Evolutionary conservation across 192 early-diverging fungal genomes (phyloP).

Genomic region (Backusella macrospora): DNA sequence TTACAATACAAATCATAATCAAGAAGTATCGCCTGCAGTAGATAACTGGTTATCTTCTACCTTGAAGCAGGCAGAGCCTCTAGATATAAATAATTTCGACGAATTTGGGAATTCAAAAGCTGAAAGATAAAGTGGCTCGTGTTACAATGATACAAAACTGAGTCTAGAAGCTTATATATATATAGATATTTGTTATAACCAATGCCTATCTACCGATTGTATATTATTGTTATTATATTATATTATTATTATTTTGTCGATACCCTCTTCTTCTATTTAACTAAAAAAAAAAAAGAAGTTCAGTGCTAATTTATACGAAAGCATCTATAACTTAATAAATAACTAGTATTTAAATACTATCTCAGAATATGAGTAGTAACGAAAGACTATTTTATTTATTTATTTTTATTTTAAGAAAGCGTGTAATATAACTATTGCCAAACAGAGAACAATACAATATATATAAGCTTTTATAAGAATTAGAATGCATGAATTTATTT

Average conservation of each 20-base stretch:
- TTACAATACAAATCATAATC: background rate
- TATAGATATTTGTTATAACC: too few species aligned
- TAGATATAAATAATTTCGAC: slow-evolving; percentile 9
- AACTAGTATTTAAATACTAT: too few species aligned
- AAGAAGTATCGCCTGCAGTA: background rate
- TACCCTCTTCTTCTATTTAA: background rate
- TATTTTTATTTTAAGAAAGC: too few species aligned
- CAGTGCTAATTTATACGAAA: background rate
- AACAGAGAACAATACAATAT: too few species aligned
- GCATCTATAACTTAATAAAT: too few species aligned
- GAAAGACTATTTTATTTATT: too few species aligned
- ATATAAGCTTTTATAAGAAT: too few species aligned
- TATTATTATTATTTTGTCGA: background rate
- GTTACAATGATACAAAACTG: background rate
- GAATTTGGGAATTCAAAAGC: slow-evolving; percentile 10
- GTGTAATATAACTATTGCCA: too few species aligned
- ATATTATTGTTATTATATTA: slow-evolving; percentile 8
- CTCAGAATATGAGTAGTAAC: too few species aligned
- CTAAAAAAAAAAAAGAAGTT: background rate
- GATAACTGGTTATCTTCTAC: slow-evolving; percentile 13
- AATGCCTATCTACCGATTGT: background rate
- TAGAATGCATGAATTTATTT: too few species aligned
- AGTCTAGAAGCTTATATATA: background rate
- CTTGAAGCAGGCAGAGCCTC: background rate
- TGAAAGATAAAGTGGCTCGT: background rate